Evolutionary conservation across 306 rosid species (phyloP).

Genomic region (Cicer arietinum): DNA sequence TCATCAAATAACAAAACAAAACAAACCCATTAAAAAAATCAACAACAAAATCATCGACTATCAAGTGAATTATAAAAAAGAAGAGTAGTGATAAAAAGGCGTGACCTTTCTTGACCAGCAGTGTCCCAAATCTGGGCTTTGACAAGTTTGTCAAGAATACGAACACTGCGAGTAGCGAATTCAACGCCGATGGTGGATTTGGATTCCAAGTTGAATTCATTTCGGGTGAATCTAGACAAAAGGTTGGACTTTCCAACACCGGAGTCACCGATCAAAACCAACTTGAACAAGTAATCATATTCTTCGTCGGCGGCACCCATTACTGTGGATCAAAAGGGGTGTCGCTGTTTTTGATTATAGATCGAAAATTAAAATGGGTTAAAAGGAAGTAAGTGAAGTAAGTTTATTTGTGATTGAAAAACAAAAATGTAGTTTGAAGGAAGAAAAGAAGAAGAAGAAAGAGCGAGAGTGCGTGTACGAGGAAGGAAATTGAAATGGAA

Average conservation of each 20-base stretch:
- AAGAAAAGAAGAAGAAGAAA: background rate
- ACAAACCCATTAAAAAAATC: slow-evolving; percentile 2
- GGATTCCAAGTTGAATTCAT: slow-evolving; percentile 72
- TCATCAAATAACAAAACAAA: slow-evolving; percentile 24
- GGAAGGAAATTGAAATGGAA: slow-evolving; percentile 9
- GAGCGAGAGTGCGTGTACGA: slow-evolving; percentile 23
- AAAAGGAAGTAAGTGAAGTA: background rate
- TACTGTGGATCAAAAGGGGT: background rate
- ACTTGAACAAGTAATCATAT: slow-evolving; percentile 78
- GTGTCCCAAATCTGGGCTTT: slow-evolving; percentile 96
- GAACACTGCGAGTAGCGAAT: slow-evolving; percentile 78
- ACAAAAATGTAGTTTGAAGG: background rate
- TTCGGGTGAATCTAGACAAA: slow-evolving; percentile 71
- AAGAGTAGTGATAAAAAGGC: background rate
- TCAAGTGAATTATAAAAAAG: background rate
- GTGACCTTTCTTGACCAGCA: slow-evolving; percentile 84
- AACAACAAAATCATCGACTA: background rate
- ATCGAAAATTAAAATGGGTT: slow-evolving; percentile 4
- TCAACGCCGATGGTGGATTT: slow-evolving; percentile 87
- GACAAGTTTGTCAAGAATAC: slow-evolving; percentile 66
- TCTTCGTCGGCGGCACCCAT: slow-evolving; percentile 83
- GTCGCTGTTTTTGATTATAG: background rate
- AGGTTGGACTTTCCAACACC: slow-evolving; percentile 88
- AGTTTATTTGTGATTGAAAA: background rate
- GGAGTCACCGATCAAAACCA: slow-evolving; percentile 82